Conservation (phyloP, 2,329 filamentous ascomycete species). For the Ciborinia camelliae region DNA sequence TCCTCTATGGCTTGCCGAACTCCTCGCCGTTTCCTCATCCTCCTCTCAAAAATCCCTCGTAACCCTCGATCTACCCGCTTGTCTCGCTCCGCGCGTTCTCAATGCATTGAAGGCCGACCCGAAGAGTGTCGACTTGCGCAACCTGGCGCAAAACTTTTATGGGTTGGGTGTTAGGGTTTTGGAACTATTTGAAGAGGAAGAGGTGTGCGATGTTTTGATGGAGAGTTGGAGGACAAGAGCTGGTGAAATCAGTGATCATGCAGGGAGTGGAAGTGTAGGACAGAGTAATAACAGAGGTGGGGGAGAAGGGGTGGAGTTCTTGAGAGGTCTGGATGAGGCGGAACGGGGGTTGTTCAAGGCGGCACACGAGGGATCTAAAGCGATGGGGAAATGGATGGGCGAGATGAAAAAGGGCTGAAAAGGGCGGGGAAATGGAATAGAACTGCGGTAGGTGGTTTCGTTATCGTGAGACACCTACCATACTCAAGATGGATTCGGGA, state of each 20-base stretch:
- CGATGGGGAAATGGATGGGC: slow-evolving; percentile 65
- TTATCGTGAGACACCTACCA: not conserved
- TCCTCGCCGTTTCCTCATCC: slow-evolving; percentile 71
- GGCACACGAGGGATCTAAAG: slow-evolving; percentile 70
- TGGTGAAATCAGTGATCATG: slow-evolving; percentile 81
- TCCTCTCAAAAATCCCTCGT: slow-evolving; percentile 56
- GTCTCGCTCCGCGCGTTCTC: slow-evolving; percentile 66
- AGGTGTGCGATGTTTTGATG: slow-evolving; percentile 67
- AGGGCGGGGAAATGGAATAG: not conserved
- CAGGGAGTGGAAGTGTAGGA: slow-evolving; percentile 76
- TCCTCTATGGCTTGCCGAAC: slow-evolving; percentile 91
- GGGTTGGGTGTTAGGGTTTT: slow-evolving; percentile 79
- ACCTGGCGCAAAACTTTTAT: slow-evolving; percentile 85
- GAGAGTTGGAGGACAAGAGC: slow-evolving; percentile 80
- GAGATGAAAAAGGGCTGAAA: slow-evolving; percentile 35
- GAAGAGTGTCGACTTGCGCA: slow-evolving; percentile 76
- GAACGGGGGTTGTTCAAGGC: slow-evolving; percentile 74
- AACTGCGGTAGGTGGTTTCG: not conserved
- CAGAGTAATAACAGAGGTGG: slow-evolving; percentile 67
- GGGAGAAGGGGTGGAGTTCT: slow-evolving; percentile 73
- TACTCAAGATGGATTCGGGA: not conserved
- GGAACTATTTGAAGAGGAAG: slow-evolving; percentile 88
- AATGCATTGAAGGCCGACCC: slow-evolving; percentile 91
- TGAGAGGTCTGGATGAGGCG: slow-evolving; percentile 84
- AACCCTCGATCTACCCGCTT: slow-evolving; percentile 75